Evolutionary conservation across 345 rosid species (phyloP).

Genomic region (Rhizophora apiculata): DNA sequence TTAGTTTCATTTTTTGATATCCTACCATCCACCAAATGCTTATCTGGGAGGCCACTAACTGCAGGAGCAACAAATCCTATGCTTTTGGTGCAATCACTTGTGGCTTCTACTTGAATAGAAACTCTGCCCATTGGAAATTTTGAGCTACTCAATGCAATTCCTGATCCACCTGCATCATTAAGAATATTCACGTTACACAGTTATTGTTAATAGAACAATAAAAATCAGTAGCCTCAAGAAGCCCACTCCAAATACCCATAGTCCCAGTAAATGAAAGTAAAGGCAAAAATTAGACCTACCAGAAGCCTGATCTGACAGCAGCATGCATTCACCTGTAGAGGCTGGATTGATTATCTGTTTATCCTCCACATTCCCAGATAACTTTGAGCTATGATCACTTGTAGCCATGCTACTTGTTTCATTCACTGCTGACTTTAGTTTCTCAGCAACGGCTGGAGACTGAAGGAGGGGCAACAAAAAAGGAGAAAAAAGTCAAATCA

Average conservation of each 20-base stretch:
- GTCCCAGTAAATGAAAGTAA: background rate
- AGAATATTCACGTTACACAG: conserved; percentile 7
- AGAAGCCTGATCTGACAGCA: conserved; percentile 5
- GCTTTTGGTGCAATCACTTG: conserved; percentile 22
- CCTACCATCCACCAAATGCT: conserved; percentile 26
- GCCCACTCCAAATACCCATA: background rate
- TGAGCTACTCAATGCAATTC: conserved; percentile 25
- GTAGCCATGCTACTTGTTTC: conserved; percentile 16
- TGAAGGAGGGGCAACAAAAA: conserved; percentile 10
- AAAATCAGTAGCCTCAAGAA: conserved; percentile 49
- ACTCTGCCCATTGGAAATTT: conserved; percentile 31
- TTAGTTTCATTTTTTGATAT: conserved; percentile 25
- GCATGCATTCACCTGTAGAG: conserved; percentile 22
- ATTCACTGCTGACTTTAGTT: conserved; percentile 22
- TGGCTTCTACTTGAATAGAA: conserved; percentile 26
- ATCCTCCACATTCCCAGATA: conserved; percentile 17
- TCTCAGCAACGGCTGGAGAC: conserved; percentile 34
- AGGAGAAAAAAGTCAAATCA: background rate
- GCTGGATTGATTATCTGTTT: conserved; percentile 21
- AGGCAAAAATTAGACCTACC: conserved; percentile 17
- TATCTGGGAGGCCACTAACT: too few species aligned
- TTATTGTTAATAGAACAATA: background rate
- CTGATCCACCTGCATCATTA: conserved; percentile 30
- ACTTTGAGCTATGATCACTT: conserved; percentile 25
- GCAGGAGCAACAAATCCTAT: background rate